Evolutionary conservation across 345 rosid genomes (phyloP).

Genomic region (Leavenworthia alabamica): DNA sequence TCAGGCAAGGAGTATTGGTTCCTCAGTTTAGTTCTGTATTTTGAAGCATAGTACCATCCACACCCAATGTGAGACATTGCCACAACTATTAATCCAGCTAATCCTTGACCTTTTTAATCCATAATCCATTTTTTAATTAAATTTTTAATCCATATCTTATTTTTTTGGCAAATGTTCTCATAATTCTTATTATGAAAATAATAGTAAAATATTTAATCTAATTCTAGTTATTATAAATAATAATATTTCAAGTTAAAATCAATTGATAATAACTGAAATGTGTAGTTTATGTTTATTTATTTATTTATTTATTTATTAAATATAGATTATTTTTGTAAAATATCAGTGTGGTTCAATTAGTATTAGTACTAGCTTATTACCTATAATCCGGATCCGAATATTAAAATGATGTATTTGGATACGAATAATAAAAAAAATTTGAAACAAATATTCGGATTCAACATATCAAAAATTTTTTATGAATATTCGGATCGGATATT

Average conservation of each 20-base stretch:
- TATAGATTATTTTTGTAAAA: neutral
- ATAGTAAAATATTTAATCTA: neutral
- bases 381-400: too few relatives aligned
- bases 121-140: neutral
- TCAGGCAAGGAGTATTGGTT: conserved; percentile 25
- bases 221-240: neutral
- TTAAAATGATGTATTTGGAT: too few relatives aligned
- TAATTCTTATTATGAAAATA: neutral
- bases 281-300: neutral
- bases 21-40: conserved; percentile 26
- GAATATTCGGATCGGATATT: too few relatives aligned
- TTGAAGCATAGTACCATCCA: conserved; percentile 30
- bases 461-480: too few relatives aligned
- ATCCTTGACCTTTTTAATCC: conserved; percentile 17
- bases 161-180: neutral
- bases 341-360: neutral
- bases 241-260: neutral
- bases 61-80: conserved; percentile 31
- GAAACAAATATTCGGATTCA: too few relatives aligned
- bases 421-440: too few relatives aligned
- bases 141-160: neutral
- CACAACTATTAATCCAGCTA: conserved; percentile 17
- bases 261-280: neutral
- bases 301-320: neutral
- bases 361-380: too few relatives aligned